Evolutionary conservation across 495 filamentous ascomycete species (phyloP), one percentile per base, ranked within the genome.

Genomic region (Hyaloscypha variabilis): DNA sequence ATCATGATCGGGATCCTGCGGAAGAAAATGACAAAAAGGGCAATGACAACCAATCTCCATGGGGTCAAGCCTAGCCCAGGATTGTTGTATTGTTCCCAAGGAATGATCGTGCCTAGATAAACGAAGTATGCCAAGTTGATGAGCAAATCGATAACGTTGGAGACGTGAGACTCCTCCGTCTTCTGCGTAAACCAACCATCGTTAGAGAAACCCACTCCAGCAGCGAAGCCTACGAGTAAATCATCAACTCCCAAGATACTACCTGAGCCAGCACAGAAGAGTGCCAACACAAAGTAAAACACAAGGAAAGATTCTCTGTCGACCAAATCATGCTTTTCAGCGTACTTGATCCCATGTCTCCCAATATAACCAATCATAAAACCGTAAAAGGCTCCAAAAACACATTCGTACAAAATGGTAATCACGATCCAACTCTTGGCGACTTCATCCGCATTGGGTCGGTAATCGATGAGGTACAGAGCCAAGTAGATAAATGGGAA

Each of bases 111-210:
- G 57, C 96, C 96, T 56, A 99, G 90, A 71, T 94, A 99, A 69
- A 99, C 94, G 72, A 99, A 98, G 74, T 97, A 98, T 6, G 94
- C 88, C 86, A 98, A 85, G 76, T 99, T 99, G 77, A 99, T 85
- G 62, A 99, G 78, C 69, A 99, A 77, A 82, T 99, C 96, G 74
- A 99, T 97, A 76, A 99, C 96, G 86, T 98, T 97, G 73, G 95
- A 97, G 25, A 99, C 96, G 73, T 97, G 94, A 1, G 96, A 92
- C 71, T 99, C 96, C 73, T 99, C 96, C 0, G 96, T 99, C 81
- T 97, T 97, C 73, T 97, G 91, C 13, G 90, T 91, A 73, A 98
- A 99, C 96, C 96, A 99, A 60, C 96, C 96, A 73, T 98, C 96
- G 73, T 99, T 98, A 69, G 92, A 96, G 81, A 99, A 99, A 26